A percentile compares a stretch with the other conserved stretches of the same genome.
Evolutionary conservation across 257 asterid species (phyloP).

Genomic region (Nicotiana tomentosiformis): DNA sequence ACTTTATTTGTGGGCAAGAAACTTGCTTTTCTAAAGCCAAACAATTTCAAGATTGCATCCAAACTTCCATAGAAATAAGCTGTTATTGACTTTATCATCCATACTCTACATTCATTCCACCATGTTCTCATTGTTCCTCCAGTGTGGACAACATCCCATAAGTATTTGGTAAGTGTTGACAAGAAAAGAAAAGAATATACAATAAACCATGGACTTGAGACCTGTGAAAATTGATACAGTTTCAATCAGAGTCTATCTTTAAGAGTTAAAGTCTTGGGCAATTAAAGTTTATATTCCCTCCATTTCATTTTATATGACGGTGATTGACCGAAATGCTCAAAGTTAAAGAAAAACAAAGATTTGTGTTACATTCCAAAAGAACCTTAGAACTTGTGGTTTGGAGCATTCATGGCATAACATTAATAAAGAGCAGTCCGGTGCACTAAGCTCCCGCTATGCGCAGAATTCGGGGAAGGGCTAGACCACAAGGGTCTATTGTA

Average conservation of each 20-base stretch:
- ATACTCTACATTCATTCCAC: conserved; percentile 50
- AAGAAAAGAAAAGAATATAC: conserved; percentile 36
- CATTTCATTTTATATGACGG: too few relatives aligned
- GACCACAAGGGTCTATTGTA: too few relatives aligned
- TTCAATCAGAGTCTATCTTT: not conserved
- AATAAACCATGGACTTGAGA: conserved; percentile 38
- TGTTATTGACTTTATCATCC: conserved; percentile 56
- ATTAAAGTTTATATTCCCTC: not conserved
- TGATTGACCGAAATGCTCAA: too few relatives aligned
- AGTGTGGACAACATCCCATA: conserved; percentile 36
- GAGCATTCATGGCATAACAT: too few relatives aligned
- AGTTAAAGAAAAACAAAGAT: too few relatives aligned
- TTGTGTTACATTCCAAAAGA: too few relatives aligned
- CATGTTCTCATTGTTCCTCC: conserved; percentile 46
- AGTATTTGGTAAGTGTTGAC: conserved; percentile 42
- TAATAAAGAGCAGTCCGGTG: too few relatives aligned
- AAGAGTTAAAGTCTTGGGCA: not conserved
- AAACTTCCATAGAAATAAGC: conserved; percentile 43
- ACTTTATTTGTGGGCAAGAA: conserved; percentile 59
- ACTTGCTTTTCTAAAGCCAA: conserved; percentile 42
- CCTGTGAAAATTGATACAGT: conserved; percentile 28
- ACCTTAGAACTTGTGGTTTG: too few relatives aligned
- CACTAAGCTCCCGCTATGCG: too few relatives aligned
- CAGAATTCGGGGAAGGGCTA: rapidly evolving
- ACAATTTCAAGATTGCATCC: conserved; percentile 31